A percentile compares a stretch with the other conserved stretches of the same genome.
Conservation (phyloP, 352 stramenopile genomes). For the Globisporangium rhizosaccharum region DNA sequence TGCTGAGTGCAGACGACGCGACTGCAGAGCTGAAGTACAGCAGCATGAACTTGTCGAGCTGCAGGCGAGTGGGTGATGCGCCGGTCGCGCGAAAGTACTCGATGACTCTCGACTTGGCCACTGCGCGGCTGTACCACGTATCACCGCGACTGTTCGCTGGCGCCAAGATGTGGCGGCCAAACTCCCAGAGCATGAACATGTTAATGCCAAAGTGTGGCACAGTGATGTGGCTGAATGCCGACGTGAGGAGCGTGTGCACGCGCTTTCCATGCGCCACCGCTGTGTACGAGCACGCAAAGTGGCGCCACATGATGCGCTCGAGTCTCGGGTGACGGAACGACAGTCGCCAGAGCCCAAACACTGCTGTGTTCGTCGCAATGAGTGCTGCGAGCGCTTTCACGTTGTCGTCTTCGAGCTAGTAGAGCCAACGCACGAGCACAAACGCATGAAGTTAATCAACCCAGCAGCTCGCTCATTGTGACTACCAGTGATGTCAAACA, state of each 20-base stretch:
- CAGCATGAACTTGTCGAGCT: constrained; percentile 57
- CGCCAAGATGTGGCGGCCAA: constrained; percentile 61
- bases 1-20: constrained; percentile 62
- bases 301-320: constrained; percentile 73
- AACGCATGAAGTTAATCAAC: background rate
- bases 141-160: constrained; percentile 36
- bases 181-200: constrained; percentile 89
- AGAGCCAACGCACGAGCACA: background rate
- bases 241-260: constrained; percentile 70
- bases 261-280: constrained; percentile 56
- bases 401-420: constrained; percentile 57
- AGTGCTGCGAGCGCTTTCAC: constrained; percentile 48
- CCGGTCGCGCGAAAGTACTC: constrained; percentile 30
- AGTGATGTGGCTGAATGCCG: constrained; percentile 81
- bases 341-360: constrained; percentile 73
- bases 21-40: constrained; percentile 71
- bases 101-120: constrained; percentile 42
- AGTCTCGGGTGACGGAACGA: constrained; percentile 42
- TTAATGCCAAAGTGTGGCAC: constrained; percentile 79
- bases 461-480: no score
- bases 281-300: constrained; percentile 84
- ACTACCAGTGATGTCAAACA: no score
- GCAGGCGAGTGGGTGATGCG: constrained; percentile 25
- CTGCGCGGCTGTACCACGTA: constrained; percentile 43
- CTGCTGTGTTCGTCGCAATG: constrained; percentile 60